These are phyloP conservation scores for Meripilus lineatus DNA, from an alignment of 1,284 basidiomycete genomes.

Conservation along the genomic window DNA sequence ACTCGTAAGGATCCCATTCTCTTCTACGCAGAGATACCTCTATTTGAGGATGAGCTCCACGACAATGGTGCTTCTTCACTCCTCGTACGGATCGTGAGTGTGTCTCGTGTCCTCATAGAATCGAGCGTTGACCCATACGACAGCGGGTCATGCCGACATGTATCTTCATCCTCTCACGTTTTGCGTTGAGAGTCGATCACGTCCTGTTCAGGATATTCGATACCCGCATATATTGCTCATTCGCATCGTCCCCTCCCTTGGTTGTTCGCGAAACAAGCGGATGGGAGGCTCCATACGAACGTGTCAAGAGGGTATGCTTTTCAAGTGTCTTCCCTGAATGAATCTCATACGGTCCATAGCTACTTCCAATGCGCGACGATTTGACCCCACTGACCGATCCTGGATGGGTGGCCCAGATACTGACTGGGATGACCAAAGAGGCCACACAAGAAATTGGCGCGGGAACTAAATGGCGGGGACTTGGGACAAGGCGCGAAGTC, in stretches of 20 bases:
- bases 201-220: constrained; percentile 93
- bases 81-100: constrained; percentile 79
- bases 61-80: constrained; percentile 87
- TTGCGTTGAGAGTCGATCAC: constrained; percentile 93
- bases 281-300: constrained; percentile 86
- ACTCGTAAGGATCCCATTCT: constrained; percentile 91
- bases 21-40: constrained; percentile 89
- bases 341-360: constrained; percentile 34
- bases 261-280: constrained; percentile 84
- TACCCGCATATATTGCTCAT: constrained; percentile 87
- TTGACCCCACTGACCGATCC: constrained; percentile 87
- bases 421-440: constrained; percentile 60
- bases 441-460: constrained; percentile 56
- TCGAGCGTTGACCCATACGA: constrained; percentile 2
- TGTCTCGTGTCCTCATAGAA: neutral
- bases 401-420: constrained; percentile 77
- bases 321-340: constrained; percentile 1
- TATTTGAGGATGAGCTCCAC: constrained; percentile 93
- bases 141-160: constrained; percentile 98
- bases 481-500: constrained; percentile 49
- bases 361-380: constrained; percentile 78
- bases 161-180: constrained; percentile 86
- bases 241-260: constrained; percentile 52
- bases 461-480: constrained; percentile 76
- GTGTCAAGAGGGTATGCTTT: constrained; percentile 68